Evolutionary conservation across 257 asterid species (phyloP).

Genomic region (Capsicum pubescens): DNA sequence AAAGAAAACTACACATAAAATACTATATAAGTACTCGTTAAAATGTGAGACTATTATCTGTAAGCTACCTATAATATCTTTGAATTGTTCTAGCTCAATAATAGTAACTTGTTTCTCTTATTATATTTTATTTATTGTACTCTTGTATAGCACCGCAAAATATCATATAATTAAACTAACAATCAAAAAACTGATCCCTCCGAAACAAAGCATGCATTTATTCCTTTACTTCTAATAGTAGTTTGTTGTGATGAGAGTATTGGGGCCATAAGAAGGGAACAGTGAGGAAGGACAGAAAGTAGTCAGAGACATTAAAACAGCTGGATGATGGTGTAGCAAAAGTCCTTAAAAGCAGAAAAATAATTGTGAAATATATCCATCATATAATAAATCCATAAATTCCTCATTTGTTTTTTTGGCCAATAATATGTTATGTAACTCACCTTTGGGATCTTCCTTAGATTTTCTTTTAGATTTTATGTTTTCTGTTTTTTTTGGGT

Average conservation of each 20-base stretch:
- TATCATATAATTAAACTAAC: background rate
- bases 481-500: background rate
- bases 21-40: no score
- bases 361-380: slow-evolving; percentile 25
- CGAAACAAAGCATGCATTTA: no score
- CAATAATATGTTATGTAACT: background rate
- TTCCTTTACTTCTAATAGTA: background rate
- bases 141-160: no score
- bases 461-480: slow-evolving; percentile 39
- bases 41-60: no score
- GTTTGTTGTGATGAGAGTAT: background rate
- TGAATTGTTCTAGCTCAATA: no score
- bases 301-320: slow-evolving; percentile 26
- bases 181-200: no score
- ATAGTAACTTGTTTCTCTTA: no score
- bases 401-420: slow-evolving; percentile 25
- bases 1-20: no score
- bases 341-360: slow-evolving; percentile 9
- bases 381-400: slow-evolving; percentile 3
- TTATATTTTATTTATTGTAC: no score
- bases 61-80: no score
- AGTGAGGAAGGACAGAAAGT: background rate
- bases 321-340: slow-evolving; percentile 16
- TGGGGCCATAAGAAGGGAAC: background rate
- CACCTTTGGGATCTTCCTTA: slow-evolving; percentile 3